Conservation (phyloP, 2,329 filamentous ascomycete species). For the Cadophora sp. region DNA sequence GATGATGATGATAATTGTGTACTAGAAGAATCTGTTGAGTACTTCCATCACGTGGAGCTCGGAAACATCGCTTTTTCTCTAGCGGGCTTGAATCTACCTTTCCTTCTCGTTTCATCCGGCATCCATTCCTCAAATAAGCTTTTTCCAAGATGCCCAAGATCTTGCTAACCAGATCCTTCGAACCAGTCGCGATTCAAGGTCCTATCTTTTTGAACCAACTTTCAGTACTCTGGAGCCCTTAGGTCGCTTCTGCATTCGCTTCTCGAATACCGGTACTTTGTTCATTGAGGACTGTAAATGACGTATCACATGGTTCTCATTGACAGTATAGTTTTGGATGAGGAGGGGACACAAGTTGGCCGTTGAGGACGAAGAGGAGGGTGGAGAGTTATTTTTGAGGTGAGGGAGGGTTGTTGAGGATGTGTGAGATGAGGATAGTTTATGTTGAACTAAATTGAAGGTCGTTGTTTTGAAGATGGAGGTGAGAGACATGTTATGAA, state of each 20-base stretch:
- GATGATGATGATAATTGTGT: too few relatives aligned
- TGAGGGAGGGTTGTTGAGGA: too few relatives aligned
- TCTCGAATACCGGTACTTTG: neutral
- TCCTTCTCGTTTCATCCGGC: neutral
- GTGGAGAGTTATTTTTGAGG: neutral
- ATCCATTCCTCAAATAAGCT: neutral
- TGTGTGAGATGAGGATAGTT: too few relatives aligned
- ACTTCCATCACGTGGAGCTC: neutral
- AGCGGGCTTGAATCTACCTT: neutral
- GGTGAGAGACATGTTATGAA: too few relatives aligned
- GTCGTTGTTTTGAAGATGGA: too few relatives aligned
- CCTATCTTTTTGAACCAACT: neutral
- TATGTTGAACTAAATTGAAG: too few relatives aligned
- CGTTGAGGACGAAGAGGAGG: neutral
- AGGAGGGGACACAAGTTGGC: conserved; percentile 2
- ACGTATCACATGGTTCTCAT: neutral
- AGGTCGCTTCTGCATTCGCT: neutral
- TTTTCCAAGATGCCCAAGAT: neutral
- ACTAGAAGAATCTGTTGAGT: too few relatives aligned
- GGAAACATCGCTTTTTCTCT: neutral
- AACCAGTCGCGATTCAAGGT: neutral
- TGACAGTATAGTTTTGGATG: neutral
- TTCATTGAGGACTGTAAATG: neutral
- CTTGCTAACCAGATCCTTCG: neutral
- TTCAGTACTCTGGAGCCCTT: neutral